Base-by-base conservation (phyloP, 768 basidiomycete genomes). In the Lentinus brumalis region DNA sequence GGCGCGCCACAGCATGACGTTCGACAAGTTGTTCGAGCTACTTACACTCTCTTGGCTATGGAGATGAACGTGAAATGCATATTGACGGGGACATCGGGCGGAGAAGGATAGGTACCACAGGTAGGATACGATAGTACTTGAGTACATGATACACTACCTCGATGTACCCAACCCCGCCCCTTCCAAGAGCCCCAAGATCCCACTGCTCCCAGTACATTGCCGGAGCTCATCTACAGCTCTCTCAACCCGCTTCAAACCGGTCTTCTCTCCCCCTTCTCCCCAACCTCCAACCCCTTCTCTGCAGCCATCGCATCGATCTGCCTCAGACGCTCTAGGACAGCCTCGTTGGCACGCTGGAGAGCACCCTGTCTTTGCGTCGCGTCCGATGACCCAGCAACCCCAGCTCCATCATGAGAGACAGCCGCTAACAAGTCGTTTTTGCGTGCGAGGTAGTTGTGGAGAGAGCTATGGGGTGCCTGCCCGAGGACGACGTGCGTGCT, bases 311-410 rank as follows among this genome's bases (percentile, higher is more conserved):
- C 77, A 57, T 83, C 80, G 11, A 84, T 82, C 66, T 76, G 79
- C 68, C 76, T 77, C 57, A 91, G 73, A 51, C 88, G 83, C 44
- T 74, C 75, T 12, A 83, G 70, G 30, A 91, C 81, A 1, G 75
- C 75, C 35, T 70, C 69, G 61, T 80, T 86, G 7, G 84, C 84
- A 39, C 77, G 75, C 51, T 73, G 73, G 39, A 87, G 60, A 16
- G 77, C 78, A 10, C 63, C 64, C 15, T 56, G 52, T 18, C 38
- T 40, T 2, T 49, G 21, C 29, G 46, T 3, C 10, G 45, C 9
- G n/a, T 46, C 50, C 31, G 39, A 6, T n/a, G 15, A 59, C 9
- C 64, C 66, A 3, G 41, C 49, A 21, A 52, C 59, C 2, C 53
- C 65, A 14, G 35, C 29, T 14, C 53, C 4, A 4, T 60, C 69